These are phyloP conservation scores for Linnemannia schmuckeri DNA, from an alignment of 192 early-diverging fungal species.

Conservation along the genomic window DNA sequence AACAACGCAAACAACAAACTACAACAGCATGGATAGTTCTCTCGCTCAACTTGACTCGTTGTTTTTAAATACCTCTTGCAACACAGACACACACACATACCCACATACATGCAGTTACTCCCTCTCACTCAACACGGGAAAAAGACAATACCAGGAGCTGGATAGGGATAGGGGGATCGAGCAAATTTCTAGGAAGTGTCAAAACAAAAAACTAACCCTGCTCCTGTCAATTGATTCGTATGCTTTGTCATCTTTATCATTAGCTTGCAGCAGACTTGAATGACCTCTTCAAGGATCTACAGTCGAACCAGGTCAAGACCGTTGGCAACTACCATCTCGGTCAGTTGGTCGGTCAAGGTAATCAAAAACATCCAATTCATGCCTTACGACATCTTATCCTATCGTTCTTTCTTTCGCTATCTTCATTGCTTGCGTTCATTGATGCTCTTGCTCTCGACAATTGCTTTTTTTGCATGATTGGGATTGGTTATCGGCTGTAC, in stretches of 20 bases:
- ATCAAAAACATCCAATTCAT: neutral
- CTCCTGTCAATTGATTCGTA: neutral
- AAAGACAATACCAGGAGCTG: neutral
- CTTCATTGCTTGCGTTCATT: neutral
- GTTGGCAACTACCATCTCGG: constrained; percentile 71
- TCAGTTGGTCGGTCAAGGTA: constrained; percentile 67
- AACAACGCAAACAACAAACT: neutral
- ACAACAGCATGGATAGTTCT: neutral
- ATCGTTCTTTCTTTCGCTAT: neutral
- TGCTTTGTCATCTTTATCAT: constrained; percentile 15
- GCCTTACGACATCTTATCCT: neutral
- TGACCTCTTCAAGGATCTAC: constrained; percentile 73
- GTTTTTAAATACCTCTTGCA: neutral
- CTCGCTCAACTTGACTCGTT: neutral
- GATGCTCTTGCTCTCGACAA: neutral
- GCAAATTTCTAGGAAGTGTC: neutral
- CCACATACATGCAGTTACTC: neutral
- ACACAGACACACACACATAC: neutral
- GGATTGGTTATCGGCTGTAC: neutral
- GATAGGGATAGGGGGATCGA: neutral
- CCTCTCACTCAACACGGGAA: neutral
- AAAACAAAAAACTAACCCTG: neutral
- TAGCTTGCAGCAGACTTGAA: constrained; percentile 72
- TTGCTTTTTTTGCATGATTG: constrained; percentile 1
- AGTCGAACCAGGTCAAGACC: constrained; percentile 63